Evolutionary conservation across 2,329 filamentous ascomycete species (phyloP), one percentile per base, ranked within the genome.

Genomic region (Truncatella angustata): DNA sequence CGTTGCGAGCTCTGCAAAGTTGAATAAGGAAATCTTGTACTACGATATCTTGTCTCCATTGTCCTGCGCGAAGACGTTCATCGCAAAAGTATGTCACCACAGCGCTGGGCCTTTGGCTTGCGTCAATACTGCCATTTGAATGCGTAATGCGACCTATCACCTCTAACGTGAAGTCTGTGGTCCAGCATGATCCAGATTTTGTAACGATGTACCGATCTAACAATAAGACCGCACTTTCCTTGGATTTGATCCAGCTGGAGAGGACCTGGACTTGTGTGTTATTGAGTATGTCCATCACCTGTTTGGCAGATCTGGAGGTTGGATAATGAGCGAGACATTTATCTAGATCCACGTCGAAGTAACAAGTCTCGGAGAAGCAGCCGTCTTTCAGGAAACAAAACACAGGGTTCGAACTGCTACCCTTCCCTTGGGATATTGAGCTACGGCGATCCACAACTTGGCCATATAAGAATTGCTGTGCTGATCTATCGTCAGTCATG

Each of bases 151-250:
- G 28, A 4, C 28, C 44, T 35, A 47, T 34, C 28, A 35, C 34
- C 28, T 47, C 44, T 2, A 47, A n/a, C 18, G 44, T 47, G 28
- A 47, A 35, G 28, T 47, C 28, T 16, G 44, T 47, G 14, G 44
- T 47, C 44, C 44, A 47, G 14, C 35, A 26, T 11, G 28, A 47
- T 14, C 16, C 28, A 20, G 26, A 21, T n/a, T 37, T 47, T 14
- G n/a, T 20, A 9, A n/a, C 36, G n/a, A 20, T n/a, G n/a, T 5
- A 40, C 11, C 11, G 36, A 40, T 40, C 36, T 20, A 40, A 40
- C 21, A 40, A 20, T 40, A 40, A 20, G 20, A 18, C 20, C n/a
- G 20, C 28, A 32, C 28, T 40, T 40, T 6, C n/a, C n/a, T 20
- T n/a, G 10, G 36, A 18, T 40, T 20, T 20, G 6, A 40, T 40